These are phyloP conservation scores for Rhododendron kiyosumense DNA, from an alignment of 148 eudicot species.

Conservation along the genomic window DNA sequence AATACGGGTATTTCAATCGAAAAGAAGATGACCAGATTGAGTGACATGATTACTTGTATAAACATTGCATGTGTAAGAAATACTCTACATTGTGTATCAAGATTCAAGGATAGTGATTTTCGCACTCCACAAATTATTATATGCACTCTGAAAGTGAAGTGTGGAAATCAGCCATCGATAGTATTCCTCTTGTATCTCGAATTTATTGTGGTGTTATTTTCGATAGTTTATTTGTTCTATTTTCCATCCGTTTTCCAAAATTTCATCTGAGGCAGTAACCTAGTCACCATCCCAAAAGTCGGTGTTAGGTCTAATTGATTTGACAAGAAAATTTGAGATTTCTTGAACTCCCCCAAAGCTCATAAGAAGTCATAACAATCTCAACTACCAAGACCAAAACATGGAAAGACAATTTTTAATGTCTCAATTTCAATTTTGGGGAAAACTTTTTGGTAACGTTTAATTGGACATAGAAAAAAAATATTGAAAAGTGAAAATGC, in stretches of 20 bases:
- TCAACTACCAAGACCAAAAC: slow-evolving; percentile 3
- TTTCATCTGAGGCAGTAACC: no score
- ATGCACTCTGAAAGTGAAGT: no score
- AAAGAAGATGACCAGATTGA: background rate
- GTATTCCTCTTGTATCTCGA: no score
- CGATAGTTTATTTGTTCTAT: no score
- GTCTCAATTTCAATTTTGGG: background rate
- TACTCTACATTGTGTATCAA: background rate
- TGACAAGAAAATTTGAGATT: background rate
- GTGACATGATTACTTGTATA: background rate
- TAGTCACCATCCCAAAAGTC: background rate
- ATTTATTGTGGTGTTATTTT: no score
- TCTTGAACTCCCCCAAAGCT: background rate
- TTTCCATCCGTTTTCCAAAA: no score
- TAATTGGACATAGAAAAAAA: background rate
- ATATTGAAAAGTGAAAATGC: background rate
- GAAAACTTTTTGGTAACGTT: background rate
- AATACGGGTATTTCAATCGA: background rate
- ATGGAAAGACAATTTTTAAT: no score
- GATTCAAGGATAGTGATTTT: background rate
- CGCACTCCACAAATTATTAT: background rate
- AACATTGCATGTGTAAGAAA: background rate
- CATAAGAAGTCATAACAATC: background rate
- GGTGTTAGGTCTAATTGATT: background rate
- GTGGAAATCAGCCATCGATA: no score